Percentiles rank a stretch among this genome's conserved stretches.
These are phyloP conservation scores for Vachellia pachyceras DNA, from an alignment of 306 rosid genomes.

Conservation along the genomic window DNA sequence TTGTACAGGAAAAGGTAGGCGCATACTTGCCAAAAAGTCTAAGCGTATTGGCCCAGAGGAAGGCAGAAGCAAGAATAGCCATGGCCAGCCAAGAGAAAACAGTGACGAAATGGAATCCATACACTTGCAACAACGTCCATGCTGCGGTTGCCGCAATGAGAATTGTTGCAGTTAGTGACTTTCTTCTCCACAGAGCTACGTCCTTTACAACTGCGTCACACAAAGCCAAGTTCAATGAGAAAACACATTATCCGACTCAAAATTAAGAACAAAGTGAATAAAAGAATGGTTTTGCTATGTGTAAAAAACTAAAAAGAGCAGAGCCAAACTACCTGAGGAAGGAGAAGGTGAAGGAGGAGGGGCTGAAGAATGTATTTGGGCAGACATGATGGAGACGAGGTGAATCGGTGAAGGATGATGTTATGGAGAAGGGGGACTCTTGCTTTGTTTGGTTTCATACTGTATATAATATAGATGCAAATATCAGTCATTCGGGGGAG, in stretches of 20 bases:
- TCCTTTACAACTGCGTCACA: slow-evolving; percentile 46
- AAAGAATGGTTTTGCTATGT: background rate
- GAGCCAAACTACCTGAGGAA: slow-evolving; percentile 34
- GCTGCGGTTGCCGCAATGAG: slow-evolving; percentile 51
- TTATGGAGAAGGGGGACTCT: background rate
- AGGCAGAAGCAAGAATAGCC: slow-evolving; percentile 46
- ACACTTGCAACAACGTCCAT: slow-evolving; percentile 64
- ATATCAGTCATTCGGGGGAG: slow-evolving; percentile 13
- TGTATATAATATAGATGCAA: background rate
- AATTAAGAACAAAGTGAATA: background rate
- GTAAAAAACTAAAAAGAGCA: background rate
- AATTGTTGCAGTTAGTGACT: slow-evolving; percentile 41
- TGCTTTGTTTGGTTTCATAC: background rate
- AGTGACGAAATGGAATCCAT: slow-evolving; percentile 58
- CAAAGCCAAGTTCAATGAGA: background rate
- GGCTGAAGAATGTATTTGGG: slow-evolving; percentile 35
- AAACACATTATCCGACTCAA: background rate
- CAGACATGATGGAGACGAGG: slow-evolving; percentile 42
- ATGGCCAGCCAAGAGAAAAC: slow-evolving; percentile 59
- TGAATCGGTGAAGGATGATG: background rate
- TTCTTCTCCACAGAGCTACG: slow-evolving; percentile 61
- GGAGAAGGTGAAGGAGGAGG: slow-evolving; percentile 47
- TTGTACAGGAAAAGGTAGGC: background rate
- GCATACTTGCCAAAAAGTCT: slow-evolving; percentile 64
- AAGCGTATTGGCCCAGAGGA: slow-evolving; percentile 61